These are phyloP conservation scores for Polytrichum commune DNA, from an alignment of 225 moss, liverwort and hornwort species.

Conservation along the genomic window DNA sequence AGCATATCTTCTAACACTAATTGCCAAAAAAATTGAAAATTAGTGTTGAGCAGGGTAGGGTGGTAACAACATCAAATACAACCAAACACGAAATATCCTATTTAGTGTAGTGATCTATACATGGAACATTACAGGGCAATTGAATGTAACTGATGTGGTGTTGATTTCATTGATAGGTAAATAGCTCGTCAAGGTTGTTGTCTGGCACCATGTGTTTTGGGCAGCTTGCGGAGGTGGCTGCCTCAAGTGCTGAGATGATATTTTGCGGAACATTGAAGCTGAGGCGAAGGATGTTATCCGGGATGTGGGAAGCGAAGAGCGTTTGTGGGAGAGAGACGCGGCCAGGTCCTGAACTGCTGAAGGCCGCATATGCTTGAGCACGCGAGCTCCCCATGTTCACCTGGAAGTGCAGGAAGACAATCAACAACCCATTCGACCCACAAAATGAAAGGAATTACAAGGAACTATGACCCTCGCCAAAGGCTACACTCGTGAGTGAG, in stretches of 20 bases:
- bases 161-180: constrained; percentile 9
- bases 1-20: no score
- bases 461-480: no score
- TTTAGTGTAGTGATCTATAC: background rate
- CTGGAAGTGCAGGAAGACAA: background rate
- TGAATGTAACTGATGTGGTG: background rate
- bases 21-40: no score
- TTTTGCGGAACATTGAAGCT: background rate
- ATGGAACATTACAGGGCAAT: background rate
- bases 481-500: no score
- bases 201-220: background rate
- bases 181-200: background rate
- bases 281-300: background rate
- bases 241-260: background rate
- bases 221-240: background rate
- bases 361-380: background rate
- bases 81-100: no score
- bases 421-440: background rate
- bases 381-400: background rate
- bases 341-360: no score
- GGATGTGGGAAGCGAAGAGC: background rate
- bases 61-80: no score
- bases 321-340: background rate
- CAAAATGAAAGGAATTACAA: no score
- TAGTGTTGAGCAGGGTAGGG: no score